These are phyloP conservation scores for Paratrypanosoma confusum DNA, from an alignment of 208 protist species.

Conservation along the genomic window DNA sequence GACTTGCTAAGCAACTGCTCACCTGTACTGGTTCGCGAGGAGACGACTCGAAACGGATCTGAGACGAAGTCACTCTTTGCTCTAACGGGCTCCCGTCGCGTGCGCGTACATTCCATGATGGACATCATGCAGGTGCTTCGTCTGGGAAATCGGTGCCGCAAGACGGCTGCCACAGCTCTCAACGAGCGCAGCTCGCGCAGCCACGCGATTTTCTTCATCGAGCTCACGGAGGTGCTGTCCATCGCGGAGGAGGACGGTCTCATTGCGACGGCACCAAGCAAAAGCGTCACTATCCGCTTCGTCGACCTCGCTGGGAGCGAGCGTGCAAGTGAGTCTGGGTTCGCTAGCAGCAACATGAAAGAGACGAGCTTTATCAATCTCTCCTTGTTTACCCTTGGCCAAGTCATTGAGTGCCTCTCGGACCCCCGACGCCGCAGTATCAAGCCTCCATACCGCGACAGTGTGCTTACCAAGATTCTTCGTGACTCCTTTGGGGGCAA, in stretches of 20 bases:
- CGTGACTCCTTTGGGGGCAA: conserved; percentile 82
- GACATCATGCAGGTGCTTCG: conserved; percentile 58
- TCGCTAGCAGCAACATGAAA: conserved; percentile 64
- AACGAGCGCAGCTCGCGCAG: conserved; percentile 83
- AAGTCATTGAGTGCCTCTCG: conserved; percentile 74
- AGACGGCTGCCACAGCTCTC: conserved; percentile 46
- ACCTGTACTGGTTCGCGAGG: conserved; percentile 47
- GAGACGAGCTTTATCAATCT: conserved; percentile 80
- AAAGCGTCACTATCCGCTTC: conserved; percentile 55
- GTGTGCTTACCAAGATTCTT: conserved; percentile 77
- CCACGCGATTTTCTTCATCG: conserved; percentile 78
- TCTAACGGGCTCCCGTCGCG: conserved; percentile 41
- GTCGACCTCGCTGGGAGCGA: conserved; percentile 85
- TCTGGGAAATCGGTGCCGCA: conserved; percentile 57
- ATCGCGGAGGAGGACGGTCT: conserved; percentile 47
- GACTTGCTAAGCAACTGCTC: conserved; percentile 70
- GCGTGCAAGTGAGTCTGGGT: conserved; percentile 65
- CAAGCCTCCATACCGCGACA: conserved; percentile 77
- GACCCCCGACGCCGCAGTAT: conserved; percentile 46
- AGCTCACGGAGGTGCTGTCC: conserved; percentile 59
- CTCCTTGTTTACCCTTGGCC: conserved; percentile 76
- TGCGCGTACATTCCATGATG: conserved; percentile 23
- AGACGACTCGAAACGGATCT: conserved; percentile 16
- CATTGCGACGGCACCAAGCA: conserved; percentile 48
- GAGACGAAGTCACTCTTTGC: conserved; percentile 43